A percentile compares a stretch with the other conserved stretches of the same genome.
These are phyloP conservation scores for Solanum clarkiae DNA, from an alignment of 257 asterid species.

Conservation along the genomic window DNA sequence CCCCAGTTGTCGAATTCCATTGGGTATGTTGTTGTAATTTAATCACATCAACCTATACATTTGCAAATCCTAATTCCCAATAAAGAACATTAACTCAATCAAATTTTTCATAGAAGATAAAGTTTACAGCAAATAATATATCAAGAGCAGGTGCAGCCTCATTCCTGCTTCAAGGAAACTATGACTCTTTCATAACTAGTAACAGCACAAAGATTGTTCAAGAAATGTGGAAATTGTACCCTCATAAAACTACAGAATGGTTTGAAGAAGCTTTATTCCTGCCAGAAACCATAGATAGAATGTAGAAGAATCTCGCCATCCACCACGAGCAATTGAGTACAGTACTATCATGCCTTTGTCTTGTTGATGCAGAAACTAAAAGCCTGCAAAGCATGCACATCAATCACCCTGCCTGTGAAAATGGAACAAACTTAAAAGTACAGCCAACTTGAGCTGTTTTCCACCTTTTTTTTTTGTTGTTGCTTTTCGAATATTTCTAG, in stretches of 20 bases:
- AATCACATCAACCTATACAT: not conserved
- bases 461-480: not conserved
- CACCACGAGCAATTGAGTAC: not conserved
- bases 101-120: not conserved
- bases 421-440: not conserved
- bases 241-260: not conserved
- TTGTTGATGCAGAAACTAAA: not conserved
- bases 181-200: not conserved
- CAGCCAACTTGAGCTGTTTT: not conserved
- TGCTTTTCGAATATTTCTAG: not conserved
- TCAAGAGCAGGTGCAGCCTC: not conserved
- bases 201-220: not conserved
- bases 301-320: not conserved
- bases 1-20: no score
- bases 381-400: not conserved
- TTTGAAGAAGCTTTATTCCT: not conserved
- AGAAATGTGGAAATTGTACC: not conserved
- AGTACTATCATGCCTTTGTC: not conserved
- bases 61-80: not conserved
- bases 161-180: not conserved
- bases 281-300: not conserved
- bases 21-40: not conserved
- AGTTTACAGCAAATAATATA: not conserved
- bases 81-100: not conserved
- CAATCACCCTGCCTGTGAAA: not conserved